phyloP scores from a whole-genome alignment of 805 yeast species.

The Lipomyces yamadae region DNA sequence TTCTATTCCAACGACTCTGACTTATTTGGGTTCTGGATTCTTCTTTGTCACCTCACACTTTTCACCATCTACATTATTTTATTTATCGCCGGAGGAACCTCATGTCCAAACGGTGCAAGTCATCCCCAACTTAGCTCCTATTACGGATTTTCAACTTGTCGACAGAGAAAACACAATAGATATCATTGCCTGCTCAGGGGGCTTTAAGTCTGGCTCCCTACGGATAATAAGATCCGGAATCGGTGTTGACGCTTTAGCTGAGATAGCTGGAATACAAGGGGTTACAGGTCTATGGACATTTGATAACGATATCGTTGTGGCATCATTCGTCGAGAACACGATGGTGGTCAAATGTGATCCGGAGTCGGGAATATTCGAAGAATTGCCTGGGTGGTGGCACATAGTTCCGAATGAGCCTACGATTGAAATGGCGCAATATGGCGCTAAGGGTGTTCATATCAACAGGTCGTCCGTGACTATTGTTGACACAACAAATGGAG shows the following conservation, averaged over 20 bases:
- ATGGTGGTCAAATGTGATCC: constrained; percentile 22
- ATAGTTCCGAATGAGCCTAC: constrained; percentile 25
- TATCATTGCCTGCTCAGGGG: constrained; percentile 38
- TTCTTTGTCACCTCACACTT: constrained; percentile 39
- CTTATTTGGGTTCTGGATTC: constrained; percentile 32
- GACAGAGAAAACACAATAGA: constrained; percentile 24
- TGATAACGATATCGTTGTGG: constrained; percentile 22
- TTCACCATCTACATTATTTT: constrained; percentile 34
- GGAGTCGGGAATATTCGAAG: constrained; percentile 18
- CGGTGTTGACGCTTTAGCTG: constrained; percentile 30
- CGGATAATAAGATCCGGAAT: constrained; percentile 35
- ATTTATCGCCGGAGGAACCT: constrained; percentile 23
- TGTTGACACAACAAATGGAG: constrained; percentile 4
- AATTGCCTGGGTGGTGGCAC: constrained; percentile 22
- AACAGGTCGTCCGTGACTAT: constrained; percentile 1
- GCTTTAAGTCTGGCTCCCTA: constrained; percentile 36
- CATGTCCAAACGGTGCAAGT: constrained; percentile 30
- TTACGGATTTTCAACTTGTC: constrained; percentile 35
- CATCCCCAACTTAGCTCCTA: constrained; percentile 38
- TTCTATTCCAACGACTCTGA: constrained; percentile 36
- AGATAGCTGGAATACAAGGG: constrained; percentile 22
- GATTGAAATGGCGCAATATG: constrained; percentile 16
- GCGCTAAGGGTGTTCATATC: constrained; percentile 15
- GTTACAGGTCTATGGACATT: constrained; percentile 35
- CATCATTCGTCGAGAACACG: constrained; percentile 32